Conservation (phyloP, 768 basidiomycete genomes). For the Gyrodon lividus region DNA sequence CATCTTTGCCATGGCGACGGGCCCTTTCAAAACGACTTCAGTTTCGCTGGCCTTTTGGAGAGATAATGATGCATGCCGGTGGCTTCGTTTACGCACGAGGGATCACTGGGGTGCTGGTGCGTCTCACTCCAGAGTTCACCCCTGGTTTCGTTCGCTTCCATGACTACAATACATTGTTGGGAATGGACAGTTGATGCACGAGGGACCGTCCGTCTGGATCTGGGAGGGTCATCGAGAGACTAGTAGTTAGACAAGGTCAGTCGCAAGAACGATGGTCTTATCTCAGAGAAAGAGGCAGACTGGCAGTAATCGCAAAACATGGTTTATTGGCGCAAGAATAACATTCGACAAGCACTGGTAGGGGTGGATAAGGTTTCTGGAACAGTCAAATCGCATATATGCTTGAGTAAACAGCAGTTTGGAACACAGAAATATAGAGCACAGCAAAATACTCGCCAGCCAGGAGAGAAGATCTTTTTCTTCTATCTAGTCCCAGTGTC, state of each 20-base stretch:
- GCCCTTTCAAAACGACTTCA: too few species aligned
- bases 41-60: too few species aligned
- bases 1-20: too few species aligned
- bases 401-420: constrained; percentile 20
- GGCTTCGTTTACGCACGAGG: neutral
- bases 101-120: too few species aligned
- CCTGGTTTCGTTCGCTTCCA: neutral
- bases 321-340: constrained; percentile 16
- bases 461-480: constrained; percentile 18
- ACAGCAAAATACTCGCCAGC: constrained; percentile 21
- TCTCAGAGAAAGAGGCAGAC: neutral
- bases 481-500: constrained; percentile 24
- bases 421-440: constrained; percentile 7
- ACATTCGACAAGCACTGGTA: constrained; percentile 21
- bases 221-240: neutral
- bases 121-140: too few species aligned
- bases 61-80: too few species aligned
- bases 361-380: constrained; percentile 5
- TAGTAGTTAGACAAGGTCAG: neutral
- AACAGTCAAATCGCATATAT: constrained; percentile 21
- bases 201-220: too few species aligned
- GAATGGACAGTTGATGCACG: neutral
- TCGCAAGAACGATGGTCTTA: neutral
- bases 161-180: too few species aligned
- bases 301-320: constrained; percentile 10